phyloP scores from a whole-genome alignment of 495 filamentous ascomycete genomes.

The Hyaloscypha hepaticicola region DNA sequence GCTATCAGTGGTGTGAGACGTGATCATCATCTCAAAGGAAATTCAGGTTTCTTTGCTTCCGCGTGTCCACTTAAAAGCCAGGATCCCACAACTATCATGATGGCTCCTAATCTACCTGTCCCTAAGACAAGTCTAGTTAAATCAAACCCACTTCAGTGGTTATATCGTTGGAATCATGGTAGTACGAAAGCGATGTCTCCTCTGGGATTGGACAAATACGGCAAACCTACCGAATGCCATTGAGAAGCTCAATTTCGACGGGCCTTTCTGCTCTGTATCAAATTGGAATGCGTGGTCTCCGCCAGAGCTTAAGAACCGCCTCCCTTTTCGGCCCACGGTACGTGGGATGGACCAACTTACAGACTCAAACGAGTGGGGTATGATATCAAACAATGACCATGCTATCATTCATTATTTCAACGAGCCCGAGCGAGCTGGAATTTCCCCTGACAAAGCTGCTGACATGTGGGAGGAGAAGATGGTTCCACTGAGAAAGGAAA shows the following conservation, averaged over 20 bases:
- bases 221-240: conserved; percentile 37
- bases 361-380: conserved; percentile 40
- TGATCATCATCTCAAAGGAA: background rate
- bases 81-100: background rate
- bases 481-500: conserved; percentile 38
- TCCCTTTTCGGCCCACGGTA: conserved; percentile 45
- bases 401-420: conserved; percentile 45
- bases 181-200: conserved; percentile 42
- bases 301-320: conserved; percentile 42
- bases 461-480: conserved; percentile 42
- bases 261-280: conserved; percentile 38
- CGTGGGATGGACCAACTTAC: conserved; percentile 38
- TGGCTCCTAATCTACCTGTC: background rate
- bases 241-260: conserved; percentile 36
- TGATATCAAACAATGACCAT: conserved; percentile 22
- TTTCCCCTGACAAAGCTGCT: conserved; percentile 41
- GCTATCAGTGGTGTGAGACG: background rate
- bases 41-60: conserved; percentile 11
- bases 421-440: conserved; percentile 45
- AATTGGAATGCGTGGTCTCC: conserved; percentile 51
- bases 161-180: conserved; percentile 5
- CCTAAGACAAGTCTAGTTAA: background rate
- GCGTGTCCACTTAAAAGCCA: conserved; percentile 6
- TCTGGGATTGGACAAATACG: conserved; percentile 51
- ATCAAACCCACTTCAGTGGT: background rate